A percentile compares a stretch with the other conserved stretches of the same genome.
These are phyloP conservation scores for Phalaenopsis equestris DNA, from an alignment of 106 monocot species.

Conservation along the genomic window DNA sequence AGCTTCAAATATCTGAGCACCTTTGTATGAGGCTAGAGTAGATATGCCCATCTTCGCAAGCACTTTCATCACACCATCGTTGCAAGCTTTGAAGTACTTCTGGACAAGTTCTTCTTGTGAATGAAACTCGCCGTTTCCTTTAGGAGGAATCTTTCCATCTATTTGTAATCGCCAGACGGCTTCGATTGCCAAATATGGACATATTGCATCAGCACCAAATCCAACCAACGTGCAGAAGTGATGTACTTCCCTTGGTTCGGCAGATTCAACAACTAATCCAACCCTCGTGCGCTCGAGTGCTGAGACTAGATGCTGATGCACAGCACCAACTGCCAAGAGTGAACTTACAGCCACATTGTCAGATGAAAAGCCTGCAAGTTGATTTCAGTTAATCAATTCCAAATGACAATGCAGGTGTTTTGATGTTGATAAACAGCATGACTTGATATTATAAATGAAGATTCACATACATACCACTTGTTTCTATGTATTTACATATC, in stretches of 20 bases:
- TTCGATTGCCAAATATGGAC: constrained; percentile 93
- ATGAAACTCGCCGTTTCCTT: constrained; percentile 48
- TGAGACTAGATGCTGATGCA: constrained; percentile 96
- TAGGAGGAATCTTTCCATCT: constrained; percentile 90
- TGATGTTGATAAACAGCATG: neutral
- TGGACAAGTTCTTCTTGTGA: constrained; percentile 66
- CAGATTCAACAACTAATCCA: constrained; percentile 86
- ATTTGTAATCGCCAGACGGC: constrained; percentile 83
- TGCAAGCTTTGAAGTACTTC: constrained; percentile 89
- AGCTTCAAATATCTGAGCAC: constrained; percentile 99
- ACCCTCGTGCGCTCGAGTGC: constrained; percentile 85
- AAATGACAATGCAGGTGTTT: neutral
- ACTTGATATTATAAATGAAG: neutral
- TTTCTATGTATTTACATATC: too few relatives aligned
- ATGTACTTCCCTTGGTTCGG: constrained; percentile 98
- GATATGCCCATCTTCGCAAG: constrained; percentile 99
- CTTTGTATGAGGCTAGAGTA: constrained; percentile 96
- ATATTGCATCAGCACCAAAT: constrained; percentile 95
- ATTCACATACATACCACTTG: too few relatives aligned
- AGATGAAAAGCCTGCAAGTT: constrained; percentile 60
- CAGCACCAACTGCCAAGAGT: constrained; percentile 92
- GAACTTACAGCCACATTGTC: constrained; percentile 91
- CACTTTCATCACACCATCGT: constrained; percentile 99
- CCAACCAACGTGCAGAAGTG: constrained; percentile 98
- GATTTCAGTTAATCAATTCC: neutral